phyloP scores from a whole-genome alignment of 441 rosid genomes.

The Arabidopsis lyrata region DNA sequence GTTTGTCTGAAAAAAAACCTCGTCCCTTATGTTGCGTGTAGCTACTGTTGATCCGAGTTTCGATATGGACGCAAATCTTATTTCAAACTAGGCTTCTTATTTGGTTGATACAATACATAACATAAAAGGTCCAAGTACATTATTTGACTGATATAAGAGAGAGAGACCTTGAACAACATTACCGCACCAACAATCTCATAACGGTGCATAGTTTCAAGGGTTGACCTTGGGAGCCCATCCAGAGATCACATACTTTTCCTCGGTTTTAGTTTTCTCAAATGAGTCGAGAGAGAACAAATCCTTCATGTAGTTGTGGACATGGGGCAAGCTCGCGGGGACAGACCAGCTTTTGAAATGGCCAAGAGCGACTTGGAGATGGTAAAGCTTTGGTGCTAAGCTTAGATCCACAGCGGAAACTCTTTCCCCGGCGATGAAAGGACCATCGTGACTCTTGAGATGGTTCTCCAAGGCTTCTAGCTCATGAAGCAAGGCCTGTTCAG shows the following conservation, averaged over 20 bases:
- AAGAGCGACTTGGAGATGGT: constrained; percentile 83
- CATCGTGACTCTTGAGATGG: constrained; percentile 78
- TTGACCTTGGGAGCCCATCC: constrained; percentile 89
- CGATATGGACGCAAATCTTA: neutral
- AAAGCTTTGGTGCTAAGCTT: constrained; percentile 90
- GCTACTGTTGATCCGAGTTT: constrained; percentile 1
- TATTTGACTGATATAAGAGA: constrained; percentile 11
- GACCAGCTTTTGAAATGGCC: constrained; percentile 90
- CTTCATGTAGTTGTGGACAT: constrained; percentile 70
- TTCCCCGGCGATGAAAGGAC: constrained; percentile 85
- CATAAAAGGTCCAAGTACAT: constrained; percentile 24
- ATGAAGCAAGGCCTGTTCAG: constrained; percentile 72
- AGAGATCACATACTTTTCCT: constrained; percentile 62
- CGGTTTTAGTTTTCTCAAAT: constrained; percentile 70
- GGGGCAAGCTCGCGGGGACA: constrained; percentile 66
- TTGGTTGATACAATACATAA: constrained; percentile 17
- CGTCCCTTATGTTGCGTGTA: constrained; percentile 1
- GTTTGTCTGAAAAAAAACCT: constrained; percentile 42
- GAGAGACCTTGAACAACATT: constrained; percentile 31
- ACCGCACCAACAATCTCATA: constrained; percentile 19
- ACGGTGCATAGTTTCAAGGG: constrained; percentile 53
- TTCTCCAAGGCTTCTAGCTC: constrained; percentile 84
- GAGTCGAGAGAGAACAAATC: constrained; percentile 63
- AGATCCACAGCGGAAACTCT: constrained; percentile 80
- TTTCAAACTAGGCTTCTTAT: constrained; percentile 15